These are phyloP conservation scores for Endothia cerciana DNA, from an alignment of 2,329 filamentous ascomycete species.

Conservation along the genomic window DNA sequence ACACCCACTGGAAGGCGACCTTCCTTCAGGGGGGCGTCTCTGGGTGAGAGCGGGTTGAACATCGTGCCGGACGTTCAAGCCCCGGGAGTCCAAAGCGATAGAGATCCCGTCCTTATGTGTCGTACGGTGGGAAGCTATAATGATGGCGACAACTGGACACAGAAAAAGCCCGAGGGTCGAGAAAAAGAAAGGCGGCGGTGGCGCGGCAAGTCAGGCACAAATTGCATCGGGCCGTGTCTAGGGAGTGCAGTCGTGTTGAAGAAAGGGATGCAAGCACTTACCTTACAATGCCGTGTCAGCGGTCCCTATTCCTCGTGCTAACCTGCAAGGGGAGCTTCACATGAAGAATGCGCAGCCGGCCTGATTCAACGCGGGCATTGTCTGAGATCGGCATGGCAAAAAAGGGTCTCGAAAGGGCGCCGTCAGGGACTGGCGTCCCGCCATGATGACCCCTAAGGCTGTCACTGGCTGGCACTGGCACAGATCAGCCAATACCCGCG, in stretches of 20 bases:
- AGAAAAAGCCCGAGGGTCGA: neutral
- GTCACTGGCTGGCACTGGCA: neutral
- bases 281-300: neutral
- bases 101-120: neutral
- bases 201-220: neutral
- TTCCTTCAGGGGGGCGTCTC: slow-evolving; percentile 9
- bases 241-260: slow-evolving; percentile 8
- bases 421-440: slow-evolving; percentile 2
- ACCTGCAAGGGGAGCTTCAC: slow-evolving; percentile 4
- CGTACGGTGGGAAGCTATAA: neutral
- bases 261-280: neutral
- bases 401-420: slow-evolving; percentile 1
- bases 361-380: neutral
- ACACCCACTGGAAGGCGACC: slow-evolving; percentile 10
- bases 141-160: neutral
- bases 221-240: slow-evolving; percentile 1
- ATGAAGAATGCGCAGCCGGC: neutral
- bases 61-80: neutral
- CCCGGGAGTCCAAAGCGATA: neutral
- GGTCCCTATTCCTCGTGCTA: neutral
- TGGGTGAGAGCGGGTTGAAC: slow-evolving; percentile 7
- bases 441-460: neutral
- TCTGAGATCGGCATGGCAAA: slow-evolving; percentile 7
- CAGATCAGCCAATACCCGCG: neutral
- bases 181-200: neutral